Conservation (phyloP, 768 basidiomycete genomes). For the Podaxis rugospora region DNA sequence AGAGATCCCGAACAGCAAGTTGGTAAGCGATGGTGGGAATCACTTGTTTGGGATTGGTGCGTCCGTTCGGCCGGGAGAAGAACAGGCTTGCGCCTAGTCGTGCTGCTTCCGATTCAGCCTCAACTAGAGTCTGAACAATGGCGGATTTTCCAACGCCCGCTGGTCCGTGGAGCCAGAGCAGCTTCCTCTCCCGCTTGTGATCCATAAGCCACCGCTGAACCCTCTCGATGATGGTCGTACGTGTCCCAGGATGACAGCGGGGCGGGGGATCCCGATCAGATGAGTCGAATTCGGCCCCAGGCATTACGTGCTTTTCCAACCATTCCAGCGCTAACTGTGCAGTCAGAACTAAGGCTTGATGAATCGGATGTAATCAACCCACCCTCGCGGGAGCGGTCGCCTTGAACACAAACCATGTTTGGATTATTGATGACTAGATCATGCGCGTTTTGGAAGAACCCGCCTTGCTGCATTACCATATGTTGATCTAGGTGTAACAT, state of each 20-base stretch:
- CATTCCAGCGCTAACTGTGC: background rate
- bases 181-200: background rate
- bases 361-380: background rate
- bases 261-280: slow-evolving; percentile 14
- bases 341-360: background rate
- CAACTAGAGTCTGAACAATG: slow-evolving; percentile 26
- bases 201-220: slow-evolving; percentile 10
- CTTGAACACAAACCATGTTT: background rate
- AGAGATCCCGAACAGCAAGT: background rate
- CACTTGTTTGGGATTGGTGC: background rate
- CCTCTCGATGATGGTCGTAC: slow-evolving; percentile 9
- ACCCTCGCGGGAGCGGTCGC: background rate
- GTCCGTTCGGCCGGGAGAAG: slow-evolving; percentile 12
- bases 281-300: slow-evolving; percentile 14
- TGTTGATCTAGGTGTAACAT: too few species aligned
- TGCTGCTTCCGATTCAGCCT: slow-evolving; percentile 2
- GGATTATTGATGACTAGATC: background rate
- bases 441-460: background rate
- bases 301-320: background rate
- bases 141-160: slow-evolving; percentile 25
- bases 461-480: too few species aligned
- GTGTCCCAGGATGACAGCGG: slow-evolving; percentile 17
- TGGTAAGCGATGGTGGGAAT: background rate
- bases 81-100: slow-evolving; percentile 19
- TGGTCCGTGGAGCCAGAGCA: slow-evolving; percentile 20